Percentiles rank a stretch among this genome's conserved stretches.
phyloP scores from a whole-genome alignment of 2,329 filamentous ascomycete genomes.

The Xylariaceae sp. region DNA sequence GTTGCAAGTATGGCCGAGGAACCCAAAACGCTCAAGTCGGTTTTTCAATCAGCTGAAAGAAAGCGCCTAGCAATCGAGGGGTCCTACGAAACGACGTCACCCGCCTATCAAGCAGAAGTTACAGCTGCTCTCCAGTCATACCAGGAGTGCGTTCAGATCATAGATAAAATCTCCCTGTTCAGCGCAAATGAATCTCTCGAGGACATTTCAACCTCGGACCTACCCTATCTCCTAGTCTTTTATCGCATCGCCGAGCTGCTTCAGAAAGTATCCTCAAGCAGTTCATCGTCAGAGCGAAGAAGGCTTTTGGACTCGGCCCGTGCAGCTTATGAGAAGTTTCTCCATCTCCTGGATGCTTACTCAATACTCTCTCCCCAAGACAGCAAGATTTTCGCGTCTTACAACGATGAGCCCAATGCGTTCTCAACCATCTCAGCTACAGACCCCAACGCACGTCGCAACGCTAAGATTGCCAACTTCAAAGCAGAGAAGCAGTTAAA shows the following conservation, averaged over 20 bases:
- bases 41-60: slow-evolving; percentile 46
- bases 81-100: slow-evolving; percentile 58
- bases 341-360: slow-evolving; percentile 74
- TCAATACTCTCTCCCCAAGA: slow-evolving; percentile 61
- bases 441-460: slow-evolving; percentile 62
- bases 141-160: slow-evolving; percentile 63
- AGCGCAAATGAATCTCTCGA: slow-evolving; percentile 85
- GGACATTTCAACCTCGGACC: slow-evolving; percentile 75
- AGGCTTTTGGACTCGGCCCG: slow-evolving; percentile 57
- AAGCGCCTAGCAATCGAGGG: slow-evolving; percentile 55
- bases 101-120: slow-evolving; percentile 63
- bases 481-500: slow-evolving; percentile 80
- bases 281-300: slow-evolving; percentile 52
- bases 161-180: slow-evolving; percentile 72
- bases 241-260: slow-evolving; percentile 76
- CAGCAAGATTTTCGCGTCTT: slow-evolving; percentile 64
- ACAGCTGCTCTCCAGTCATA: slow-evolving; percentile 63
- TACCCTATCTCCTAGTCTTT: slow-evolving; percentile 77
- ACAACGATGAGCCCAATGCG: slow-evolving; percentile 62
- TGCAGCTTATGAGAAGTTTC: slow-evolving; percentile 69
- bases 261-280: slow-evolving; percentile 54
- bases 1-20: slow-evolving; percentile 35
- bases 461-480: slow-evolving; percentile 81
- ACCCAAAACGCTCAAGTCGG: slow-evolving; percentile 45
- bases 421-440: slow-evolving; percentile 65